Evolutionary conservation across 108 stramenopile species (phyloP).

Genomic region (Discostella stelligeroides): DNA sequence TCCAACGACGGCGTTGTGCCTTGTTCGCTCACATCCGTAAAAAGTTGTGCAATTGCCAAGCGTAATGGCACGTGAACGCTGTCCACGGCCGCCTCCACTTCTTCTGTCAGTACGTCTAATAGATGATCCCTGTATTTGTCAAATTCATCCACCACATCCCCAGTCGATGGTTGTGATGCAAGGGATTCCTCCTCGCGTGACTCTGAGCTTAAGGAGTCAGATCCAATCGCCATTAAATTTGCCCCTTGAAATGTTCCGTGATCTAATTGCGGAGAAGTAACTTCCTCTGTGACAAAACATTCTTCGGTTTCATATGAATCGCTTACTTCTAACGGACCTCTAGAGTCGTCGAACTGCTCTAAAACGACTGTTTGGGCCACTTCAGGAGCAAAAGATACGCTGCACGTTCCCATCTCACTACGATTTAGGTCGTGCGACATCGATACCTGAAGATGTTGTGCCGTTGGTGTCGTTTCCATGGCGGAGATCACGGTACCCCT

Average conservation of each 20-base stretch:
- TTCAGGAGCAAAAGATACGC: not conserved
- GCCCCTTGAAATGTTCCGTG: constrained; percentile 9
- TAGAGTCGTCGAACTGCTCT: not conserved
- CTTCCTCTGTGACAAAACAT: no score
- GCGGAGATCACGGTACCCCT: not conserved
- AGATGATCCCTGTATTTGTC: constrained; percentile 75
- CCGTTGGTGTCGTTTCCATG: no score
- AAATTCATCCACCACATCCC: constrained; percentile 57
- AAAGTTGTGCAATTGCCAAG: constrained; percentile 71
- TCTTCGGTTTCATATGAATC: not conserved
- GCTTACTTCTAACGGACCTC: not conserved
- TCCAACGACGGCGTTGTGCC: constrained; percentile 32
- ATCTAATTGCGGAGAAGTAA: constrained; percentile 13
- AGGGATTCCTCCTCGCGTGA: constrained; percentile 23
- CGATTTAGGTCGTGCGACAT: no score
- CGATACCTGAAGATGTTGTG: no score
- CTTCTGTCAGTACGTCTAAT: constrained; percentile 69
- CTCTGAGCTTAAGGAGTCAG: constrained; percentile 31
- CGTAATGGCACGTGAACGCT: constrained; percentile 85
- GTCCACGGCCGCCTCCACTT: constrained; percentile 60
- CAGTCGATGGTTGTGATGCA: constrained; percentile 7
- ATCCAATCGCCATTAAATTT: constrained; percentile 31
- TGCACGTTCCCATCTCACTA: no score
- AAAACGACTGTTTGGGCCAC: not conserved
- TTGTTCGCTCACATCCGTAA: constrained; percentile 63